A percentile compares a stretch with the other conserved stretches of the same genome.
phyloP scores from a whole-genome alignment of 306 rosid species.

The Dryas alaskensis region DNA sequence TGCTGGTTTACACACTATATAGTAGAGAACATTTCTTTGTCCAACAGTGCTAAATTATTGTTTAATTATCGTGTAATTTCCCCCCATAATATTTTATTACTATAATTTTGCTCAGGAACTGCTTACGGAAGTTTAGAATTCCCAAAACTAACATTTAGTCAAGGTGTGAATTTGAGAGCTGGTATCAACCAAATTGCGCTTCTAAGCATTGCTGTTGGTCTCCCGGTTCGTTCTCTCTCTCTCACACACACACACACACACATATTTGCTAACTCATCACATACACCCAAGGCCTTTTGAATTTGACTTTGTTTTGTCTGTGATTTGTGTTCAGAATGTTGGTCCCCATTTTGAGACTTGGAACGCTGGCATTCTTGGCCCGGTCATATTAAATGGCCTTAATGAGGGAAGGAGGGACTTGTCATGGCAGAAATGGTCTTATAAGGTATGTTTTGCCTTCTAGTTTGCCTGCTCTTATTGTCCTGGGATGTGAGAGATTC shows the following conservation, averaged over 20 bases:
- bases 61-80: background rate
- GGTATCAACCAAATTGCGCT: conserved; percentile 84
- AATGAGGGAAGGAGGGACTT: conserved; percentile 92
- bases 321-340: conserved; percentile 57
- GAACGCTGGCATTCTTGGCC: conserved; percentile 97
- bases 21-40: background rate
- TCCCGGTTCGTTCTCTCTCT: conserved; percentile 68
- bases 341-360: conserved; percentile 98
- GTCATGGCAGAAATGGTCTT: conserved; percentile 98
- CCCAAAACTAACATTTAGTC: conserved; percentile 76
- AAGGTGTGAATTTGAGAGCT: conserved; percentile 70
- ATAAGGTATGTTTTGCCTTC: conserved; percentile 57
- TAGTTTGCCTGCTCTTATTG: conserved; percentile 10
- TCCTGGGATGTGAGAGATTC: conserved; percentile 29
- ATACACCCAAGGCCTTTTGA: background rate
- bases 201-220: conserved; percentile 94
- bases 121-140: conserved; percentile 75
- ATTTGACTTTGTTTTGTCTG: conserved; percentile 23
- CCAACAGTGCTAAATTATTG: background rate
- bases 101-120: conserved; percentile 56
- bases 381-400: conserved; percentile 73
- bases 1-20: background rate
- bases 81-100: conserved; percentile 13
- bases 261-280: background rate
- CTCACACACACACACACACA: background rate